Conservation (phyloP, 2,329 filamentous ascomycete genomes). For the Davidsoniella neocaledoniae region DNA sequence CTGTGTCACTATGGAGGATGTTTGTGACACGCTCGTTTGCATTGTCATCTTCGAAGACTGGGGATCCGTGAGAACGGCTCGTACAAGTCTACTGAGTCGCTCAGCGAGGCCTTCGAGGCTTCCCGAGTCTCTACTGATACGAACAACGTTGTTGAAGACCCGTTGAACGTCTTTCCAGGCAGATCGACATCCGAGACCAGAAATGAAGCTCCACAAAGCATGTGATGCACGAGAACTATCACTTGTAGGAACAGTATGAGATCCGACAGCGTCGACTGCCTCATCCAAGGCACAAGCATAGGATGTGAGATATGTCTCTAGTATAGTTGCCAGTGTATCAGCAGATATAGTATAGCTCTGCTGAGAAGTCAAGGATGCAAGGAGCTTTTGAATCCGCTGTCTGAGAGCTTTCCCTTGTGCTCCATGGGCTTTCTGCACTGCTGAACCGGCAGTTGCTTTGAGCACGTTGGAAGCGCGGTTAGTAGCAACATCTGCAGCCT, state of each 20-base stretch:
- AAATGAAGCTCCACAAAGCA: conserved; percentile 68
- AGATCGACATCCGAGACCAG: conserved; percentile 56
- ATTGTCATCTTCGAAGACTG: conserved; percentile 60
- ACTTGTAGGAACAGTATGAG: conserved; percentile 55
- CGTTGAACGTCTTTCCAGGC: conserved; percentile 63
- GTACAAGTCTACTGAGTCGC: conserved; percentile 55
- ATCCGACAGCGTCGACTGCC: conserved; percentile 46
- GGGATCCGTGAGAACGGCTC: conserved; percentile 71
- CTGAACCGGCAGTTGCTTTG: conserved; percentile 40
- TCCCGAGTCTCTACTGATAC: conserved; percentile 59
- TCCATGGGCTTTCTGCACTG: conserved; percentile 58
- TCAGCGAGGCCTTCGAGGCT: conserved; percentile 66
- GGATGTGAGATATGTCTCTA: conserved; percentile 60
- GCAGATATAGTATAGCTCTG: conserved; percentile 78
- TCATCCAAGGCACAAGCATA: conserved; percentile 62
- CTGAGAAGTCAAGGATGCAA: conserved; percentile 56
- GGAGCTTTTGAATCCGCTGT: conserved; percentile 57
- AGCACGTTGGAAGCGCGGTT: conserved; percentile 31
- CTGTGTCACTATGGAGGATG: conserved; percentile 29
- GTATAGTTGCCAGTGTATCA: conserved; percentile 55
- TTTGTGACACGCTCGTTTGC: conserved; percentile 31
- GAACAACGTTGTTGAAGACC: conserved; percentile 51
- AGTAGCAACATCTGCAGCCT: conserved; percentile 17
- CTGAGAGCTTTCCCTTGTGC: conserved; percentile 55
- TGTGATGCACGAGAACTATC: conserved; percentile 59